Conservation (phyloP, 169 alveolate species). For the Hepatocystis sp. region DNA sequence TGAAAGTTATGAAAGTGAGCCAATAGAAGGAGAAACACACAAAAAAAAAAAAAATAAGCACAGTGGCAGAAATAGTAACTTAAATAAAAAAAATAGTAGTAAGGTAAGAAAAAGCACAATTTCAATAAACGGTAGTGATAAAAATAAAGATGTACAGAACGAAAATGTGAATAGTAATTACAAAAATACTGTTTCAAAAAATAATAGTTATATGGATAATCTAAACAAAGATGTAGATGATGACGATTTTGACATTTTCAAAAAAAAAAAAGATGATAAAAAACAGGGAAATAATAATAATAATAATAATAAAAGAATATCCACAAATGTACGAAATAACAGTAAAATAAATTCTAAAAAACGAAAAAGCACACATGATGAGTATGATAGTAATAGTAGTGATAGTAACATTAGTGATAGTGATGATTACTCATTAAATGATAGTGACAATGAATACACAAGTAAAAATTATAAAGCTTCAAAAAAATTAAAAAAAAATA, state of each 20-base stretch:
- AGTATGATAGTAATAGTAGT: no score
- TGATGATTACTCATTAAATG: slow-evolving; percentile 48
- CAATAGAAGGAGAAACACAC: no score
- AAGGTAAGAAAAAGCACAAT: no score
- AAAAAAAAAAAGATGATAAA: no score
- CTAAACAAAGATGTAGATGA: slow-evolving; percentile 48
- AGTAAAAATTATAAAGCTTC: slow-evolving; percentile 21
- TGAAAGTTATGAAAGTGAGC: no score
- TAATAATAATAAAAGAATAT: slow-evolving; percentile 61
- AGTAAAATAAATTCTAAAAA: slow-evolving; percentile 26
- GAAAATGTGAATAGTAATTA: neutral
- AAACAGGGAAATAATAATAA: slow-evolving; percentile 25
- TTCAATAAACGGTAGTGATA: neutral
- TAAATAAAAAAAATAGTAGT: no score
- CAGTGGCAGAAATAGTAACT: no score
- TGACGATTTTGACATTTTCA: slow-evolving; percentile 71
- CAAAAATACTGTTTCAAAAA: slow-evolving; percentile 10
- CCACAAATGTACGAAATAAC: slow-evolving; percentile 6
- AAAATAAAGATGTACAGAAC: neutral
- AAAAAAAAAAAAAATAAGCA: no score
- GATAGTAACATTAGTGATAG: slow-evolving; percentile 51
- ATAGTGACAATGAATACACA: slow-evolving; percentile 61
- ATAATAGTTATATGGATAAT: slow-evolving; percentile 43
- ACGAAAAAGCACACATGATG: slow-evolving; percentile 64
- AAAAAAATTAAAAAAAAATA: slow-evolving; percentile 25